Evolutionary conservation across 257 asterid genomes (phyloP).

Genomic region (Nicotiana undulata): DNA sequence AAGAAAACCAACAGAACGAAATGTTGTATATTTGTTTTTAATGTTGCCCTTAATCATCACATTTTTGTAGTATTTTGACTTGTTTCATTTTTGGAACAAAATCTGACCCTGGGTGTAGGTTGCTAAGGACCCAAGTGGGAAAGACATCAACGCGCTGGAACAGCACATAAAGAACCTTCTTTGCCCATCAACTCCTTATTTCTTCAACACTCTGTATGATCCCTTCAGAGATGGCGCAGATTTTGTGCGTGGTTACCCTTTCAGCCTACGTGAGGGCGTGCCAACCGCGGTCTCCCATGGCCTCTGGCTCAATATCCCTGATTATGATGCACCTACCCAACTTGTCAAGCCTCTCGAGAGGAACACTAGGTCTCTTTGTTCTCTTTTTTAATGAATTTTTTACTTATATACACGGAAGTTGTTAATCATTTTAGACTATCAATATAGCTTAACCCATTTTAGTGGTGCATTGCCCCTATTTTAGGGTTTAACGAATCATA

Average conservation of each 20-base stretch:
- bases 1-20: too few species aligned
- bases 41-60: too few species aligned
- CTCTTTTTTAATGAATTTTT: background rate
- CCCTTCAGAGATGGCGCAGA: conserved; percentile 80
- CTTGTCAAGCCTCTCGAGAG: conserved; percentile 90
- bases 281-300: conserved; percentile 91
- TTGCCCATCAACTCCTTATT: conserved; percentile 74
- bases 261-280: conserved; percentile 83
- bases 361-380: conserved; percentile 42
- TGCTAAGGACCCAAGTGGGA: conserved; percentile 75
- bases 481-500: background rate
- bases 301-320: conserved; percentile 92
- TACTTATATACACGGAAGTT: background rate
- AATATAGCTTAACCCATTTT: background rate
- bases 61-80: too few species aligned
- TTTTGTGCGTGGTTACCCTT: conserved; percentile 91
- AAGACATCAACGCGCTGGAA: conserved; percentile 61
- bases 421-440: background rate
- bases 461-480: background rate
- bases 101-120: conserved; percentile 23
- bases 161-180: conserved; percentile 81
- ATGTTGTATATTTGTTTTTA: too few species aligned
- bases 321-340: conserved; percentile 96
- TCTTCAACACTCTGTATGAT: conserved; percentile 88
- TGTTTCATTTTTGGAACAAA: too few species aligned